These are phyloP conservation scores for Kurtzmaniella quercitrusa DNA, from an alignment of 1,139 yeast genomes.

Conservation along the genomic window DNA sequence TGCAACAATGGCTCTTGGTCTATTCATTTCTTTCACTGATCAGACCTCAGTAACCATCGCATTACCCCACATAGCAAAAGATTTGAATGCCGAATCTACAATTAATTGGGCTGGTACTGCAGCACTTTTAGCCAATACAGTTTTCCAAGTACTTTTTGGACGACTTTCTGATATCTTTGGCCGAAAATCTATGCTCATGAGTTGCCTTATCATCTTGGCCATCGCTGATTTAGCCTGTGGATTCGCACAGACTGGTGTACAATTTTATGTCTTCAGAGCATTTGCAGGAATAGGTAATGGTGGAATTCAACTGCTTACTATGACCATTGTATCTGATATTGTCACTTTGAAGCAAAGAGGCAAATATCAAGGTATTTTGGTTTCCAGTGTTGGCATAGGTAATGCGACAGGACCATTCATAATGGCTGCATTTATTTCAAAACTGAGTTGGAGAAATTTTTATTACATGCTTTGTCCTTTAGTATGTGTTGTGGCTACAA, in stretches of 20 bases:
- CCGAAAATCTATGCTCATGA: conserved; percentile 35
- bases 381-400: conserved; percentile 49
- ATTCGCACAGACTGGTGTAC: conserved; percentile 31
- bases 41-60: conserved; percentile 44
- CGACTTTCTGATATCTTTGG: conserved; percentile 45
- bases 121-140: conserved; percentile 42
- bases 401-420: conserved; percentile 54
- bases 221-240: conserved; percentile 43
- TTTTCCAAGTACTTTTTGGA: conserved; percentile 39
- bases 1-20: conserved; percentile 22
- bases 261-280: conserved; percentile 39
- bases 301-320: conserved; percentile 38
- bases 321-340: conserved; percentile 43
- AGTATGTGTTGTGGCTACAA: conserved; percentile 22
- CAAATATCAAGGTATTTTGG: conserved; percentile 43
- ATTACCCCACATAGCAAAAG: conserved; percentile 36
- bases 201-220: conserved; percentile 31
- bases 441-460: conserved; percentile 46
- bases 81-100: conserved; percentile 31
- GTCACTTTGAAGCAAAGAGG: conserved; percentile 40
- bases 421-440: conserved; percentile 47
- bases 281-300: conserved; percentile 45
- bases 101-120: conserved; percentile 49
- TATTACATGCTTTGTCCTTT: conserved; percentile 45
- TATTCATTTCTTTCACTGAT: conserved; percentile 35